These are phyloP conservation scores for Starmerella vitae DNA, from an alignment of 805 yeast species.

Conservation along the genomic window DNA sequence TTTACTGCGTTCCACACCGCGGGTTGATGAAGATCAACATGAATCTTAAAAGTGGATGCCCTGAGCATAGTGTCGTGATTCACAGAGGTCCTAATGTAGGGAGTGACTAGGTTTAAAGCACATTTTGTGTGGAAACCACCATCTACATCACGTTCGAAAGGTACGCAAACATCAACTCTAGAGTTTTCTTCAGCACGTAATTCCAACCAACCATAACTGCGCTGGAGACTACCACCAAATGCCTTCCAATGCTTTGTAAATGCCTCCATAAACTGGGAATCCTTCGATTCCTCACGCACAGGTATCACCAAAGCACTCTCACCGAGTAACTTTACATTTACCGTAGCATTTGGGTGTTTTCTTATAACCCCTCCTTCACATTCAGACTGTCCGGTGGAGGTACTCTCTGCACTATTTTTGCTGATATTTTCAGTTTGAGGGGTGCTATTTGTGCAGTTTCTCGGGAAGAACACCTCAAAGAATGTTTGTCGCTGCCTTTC, in stretches of 20 bases:
- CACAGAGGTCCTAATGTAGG: constrained; percentile 67
- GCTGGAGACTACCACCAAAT: constrained; percentile 17
- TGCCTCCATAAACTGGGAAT: constrained; percentile 23
- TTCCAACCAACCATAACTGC: constrained; percentile 92
- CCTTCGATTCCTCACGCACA: constrained; percentile 72
- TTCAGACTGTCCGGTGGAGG: background rate
- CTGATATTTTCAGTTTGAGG: background rate
- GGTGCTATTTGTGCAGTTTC: constrained; percentile 3
- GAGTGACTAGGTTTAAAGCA: constrained; percentile 35
- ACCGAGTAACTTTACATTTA: constrained; percentile 47
- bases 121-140: constrained; percentile 42
- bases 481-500: constrained; percentile 65
- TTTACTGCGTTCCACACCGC: constrained; percentile 71
- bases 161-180: constrained; percentile 31
- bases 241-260: constrained; percentile 3
- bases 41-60: constrained; percentile 44
- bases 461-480: constrained; percentile 56
- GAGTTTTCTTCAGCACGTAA: constrained; percentile 46
- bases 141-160: constrained; percentile 28
- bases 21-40: constrained; percentile 54
- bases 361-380: constrained; percentile 31
- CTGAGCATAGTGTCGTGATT: constrained; percentile 70
- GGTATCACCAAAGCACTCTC: constrained; percentile 65
- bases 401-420: background rate
- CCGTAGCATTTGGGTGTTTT: constrained; percentile 40